Conservation (phyloP, 2,329 filamentous ascomycete species). For the Phialemonium atrogriseum region DNA sequence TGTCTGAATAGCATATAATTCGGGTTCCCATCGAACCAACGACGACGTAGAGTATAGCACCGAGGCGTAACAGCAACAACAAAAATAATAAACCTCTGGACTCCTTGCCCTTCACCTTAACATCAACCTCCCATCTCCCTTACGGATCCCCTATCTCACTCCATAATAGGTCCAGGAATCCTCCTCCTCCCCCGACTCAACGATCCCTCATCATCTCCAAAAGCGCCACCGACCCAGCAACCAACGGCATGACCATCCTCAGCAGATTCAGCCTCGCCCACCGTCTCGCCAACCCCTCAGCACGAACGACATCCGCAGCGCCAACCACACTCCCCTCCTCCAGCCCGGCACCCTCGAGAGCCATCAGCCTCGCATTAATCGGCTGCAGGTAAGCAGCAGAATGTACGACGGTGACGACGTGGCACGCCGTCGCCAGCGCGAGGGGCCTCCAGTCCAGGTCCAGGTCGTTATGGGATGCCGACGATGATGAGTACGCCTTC, state of each 20-base stretch:
- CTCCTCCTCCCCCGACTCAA: background rate
- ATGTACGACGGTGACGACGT: slow-evolving; percentile 37
- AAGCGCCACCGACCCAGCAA: slow-evolving; percentile 24
- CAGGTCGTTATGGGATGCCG: background rate
- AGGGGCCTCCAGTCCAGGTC: slow-evolving; percentile 36
- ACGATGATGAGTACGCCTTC: slow-evolving; percentile 15
- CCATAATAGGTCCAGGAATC: background rate
- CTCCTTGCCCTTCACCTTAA: no score
- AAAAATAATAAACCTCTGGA: no score
- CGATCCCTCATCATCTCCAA: slow-evolving; percentile 20
- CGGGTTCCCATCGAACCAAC: no score
- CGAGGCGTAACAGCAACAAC: no score
- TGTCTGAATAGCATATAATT: no score
- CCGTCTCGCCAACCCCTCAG: slow-evolving; percentile 22
- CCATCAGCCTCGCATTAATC: slow-evolving; percentile 37
- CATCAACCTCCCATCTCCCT: background rate
- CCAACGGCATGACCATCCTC: slow-evolving; percentile 23
- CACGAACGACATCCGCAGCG: slow-evolving; percentile 16
- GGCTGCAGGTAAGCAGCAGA: slow-evolving; percentile 43
- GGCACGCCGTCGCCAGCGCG: slow-evolving; percentile 31
- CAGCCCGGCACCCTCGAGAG: slow-evolving; percentile 14
- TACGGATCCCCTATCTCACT: background rate
- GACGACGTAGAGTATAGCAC: no score
- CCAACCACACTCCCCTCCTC: slow-evolving; percentile 11
- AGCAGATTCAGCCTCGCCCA: slow-evolving; percentile 27